Percentiles rank a stretch among this genome's conserved stretches.
phyloP scores from a whole-genome alignment of 2,329 filamentous ascomycete species.

The Tolypocladium ovalisporum region DNA sequence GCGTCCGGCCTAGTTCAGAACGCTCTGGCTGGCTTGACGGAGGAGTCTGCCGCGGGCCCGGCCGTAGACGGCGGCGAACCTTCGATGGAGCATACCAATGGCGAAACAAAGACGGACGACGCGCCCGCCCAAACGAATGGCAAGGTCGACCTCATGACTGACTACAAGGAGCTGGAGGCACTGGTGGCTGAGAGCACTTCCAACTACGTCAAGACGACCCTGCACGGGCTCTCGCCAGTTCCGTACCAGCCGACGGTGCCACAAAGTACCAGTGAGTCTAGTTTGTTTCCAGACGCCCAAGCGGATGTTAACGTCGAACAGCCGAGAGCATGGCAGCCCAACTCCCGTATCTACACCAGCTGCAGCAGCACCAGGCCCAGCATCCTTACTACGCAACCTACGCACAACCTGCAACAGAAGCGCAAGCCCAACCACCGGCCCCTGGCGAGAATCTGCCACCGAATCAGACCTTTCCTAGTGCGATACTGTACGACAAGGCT shows the following conservation, averaged over 20 bases:
- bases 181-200: constrained; percentile 32
- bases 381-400: constrained; percentile 22
- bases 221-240: constrained; percentile 30
- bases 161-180: constrained; percentile 32
- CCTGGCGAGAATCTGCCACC: constrained; percentile 36
- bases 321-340: constrained; percentile 24
- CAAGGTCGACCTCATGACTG: constrained; percentile 22
- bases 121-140: constrained; percentile 15
- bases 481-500: constrained; percentile 46
- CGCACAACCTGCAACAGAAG: constrained; percentile 23
- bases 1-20: constrained; percentile 29
- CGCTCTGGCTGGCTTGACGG: constrained; percentile 25
- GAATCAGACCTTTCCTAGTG: constrained; percentile 43
- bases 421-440: constrained; percentile 13
- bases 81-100: constrained; percentile 12
- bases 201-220: constrained; percentile 32
- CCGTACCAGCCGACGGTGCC: constrained; percentile 31
- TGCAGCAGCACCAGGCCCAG: constrained; percentile 26
- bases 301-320: constrained; percentile 2
- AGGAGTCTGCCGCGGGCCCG: constrained; percentile 9
- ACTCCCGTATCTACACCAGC: constrained; percentile 22
- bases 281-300: neutral
- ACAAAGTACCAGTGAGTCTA: constrained; percentile 23
- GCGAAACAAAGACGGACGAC: constrained; percentile 12
- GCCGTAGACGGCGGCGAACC: constrained; percentile 11